Evolutionary conservation across 2,329 filamentous ascomycete species (phyloP), one percentile per base, ranked within the genome.

Genomic region (Amauroascus niger): DNA sequence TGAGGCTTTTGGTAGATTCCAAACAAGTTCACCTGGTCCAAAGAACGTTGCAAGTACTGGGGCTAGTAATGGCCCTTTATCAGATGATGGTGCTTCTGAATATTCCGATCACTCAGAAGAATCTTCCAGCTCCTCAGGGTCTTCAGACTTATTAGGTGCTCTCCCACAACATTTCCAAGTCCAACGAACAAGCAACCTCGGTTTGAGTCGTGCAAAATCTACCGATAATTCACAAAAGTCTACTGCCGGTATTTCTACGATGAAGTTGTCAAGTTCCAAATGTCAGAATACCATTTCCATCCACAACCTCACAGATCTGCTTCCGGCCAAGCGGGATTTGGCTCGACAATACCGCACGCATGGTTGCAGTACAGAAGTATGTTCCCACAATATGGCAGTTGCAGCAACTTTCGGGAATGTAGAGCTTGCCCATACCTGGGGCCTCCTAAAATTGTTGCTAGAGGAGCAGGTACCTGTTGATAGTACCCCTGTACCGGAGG

Each of bases 361-460:
- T 65, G 89, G 89, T 2, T 82, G 89, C 57, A 85, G 86, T 0
- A 79, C 82, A n/a, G 79, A 85, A 35, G 82, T 95, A 2, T 97
- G 91, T 68, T 76, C 80, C 43, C 85, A 94, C 62, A 98, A 98
- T 67, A 87, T 89, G 7, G 71, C 72, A 1, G 82, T 94, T 44
- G 90, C 91, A 7, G 77, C 82, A 60, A 83, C 81, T 58, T 78
- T 85, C 60, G 87, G 84, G 3, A 79, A 81, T 58, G 67, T 75
- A 13, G 87, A 95, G 58, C 70, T 94, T 28, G 84, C 86, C 24
- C 81, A 88, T 60, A 80, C 95, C 6, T 98, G 93, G 93, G 81
- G 80, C 47, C 84, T 96, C 59, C 76, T 88, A 52, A 84, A 81
- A 16, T 74, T 96, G 55, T 75, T 97, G 5, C 73, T 97, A 44